A percentile compares a stretch with the other conserved stretches of the same genome.
These are phyloP conservation scores for Nissolia schottii DNA, from an alignment of 306 rosid genomes.

Conservation along the genomic window DNA sequence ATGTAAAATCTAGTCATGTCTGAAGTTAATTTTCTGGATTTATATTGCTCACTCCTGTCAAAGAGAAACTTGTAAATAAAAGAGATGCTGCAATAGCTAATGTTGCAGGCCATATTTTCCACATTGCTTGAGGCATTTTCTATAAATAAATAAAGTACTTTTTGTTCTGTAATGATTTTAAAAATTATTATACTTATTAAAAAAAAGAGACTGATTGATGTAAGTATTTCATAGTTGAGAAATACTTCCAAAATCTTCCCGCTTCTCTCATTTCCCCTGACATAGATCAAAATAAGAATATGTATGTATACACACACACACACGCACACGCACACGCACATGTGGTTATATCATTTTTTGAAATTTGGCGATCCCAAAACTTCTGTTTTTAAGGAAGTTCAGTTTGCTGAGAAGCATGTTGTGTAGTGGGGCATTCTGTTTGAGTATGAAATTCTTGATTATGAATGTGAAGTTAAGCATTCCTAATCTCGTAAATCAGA, in stretches of 20 bases:
- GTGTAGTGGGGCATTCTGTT: background rate
- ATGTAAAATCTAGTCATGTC: background rate
- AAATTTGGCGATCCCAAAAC: background rate
- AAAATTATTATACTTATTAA: background rate
- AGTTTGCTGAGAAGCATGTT: background rate
- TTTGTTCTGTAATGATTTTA: background rate
- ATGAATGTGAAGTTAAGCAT: background rate
- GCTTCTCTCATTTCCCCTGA: background rate
- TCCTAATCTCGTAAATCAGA: background rate
- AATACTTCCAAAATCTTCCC: background rate
- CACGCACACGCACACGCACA: too few species aligned
- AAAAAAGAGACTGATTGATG: background rate
- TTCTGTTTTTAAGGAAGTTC: background rate
- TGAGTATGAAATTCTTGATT: background rate
- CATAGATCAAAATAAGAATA: background rate
- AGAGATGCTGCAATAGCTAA: background rate
- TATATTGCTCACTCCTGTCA: background rate
- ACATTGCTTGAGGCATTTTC: background rate
- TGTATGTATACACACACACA: too few species aligned
- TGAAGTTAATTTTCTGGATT: background rate
- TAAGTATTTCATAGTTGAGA: background rate
- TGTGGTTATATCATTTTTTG: background rate
- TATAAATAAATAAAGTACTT: background rate
- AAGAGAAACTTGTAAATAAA: background rate
- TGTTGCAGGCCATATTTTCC: background rate